Base-by-base conservation (phyloP, 306 rosid species). In the Trichosanthes truncata region DNA sequence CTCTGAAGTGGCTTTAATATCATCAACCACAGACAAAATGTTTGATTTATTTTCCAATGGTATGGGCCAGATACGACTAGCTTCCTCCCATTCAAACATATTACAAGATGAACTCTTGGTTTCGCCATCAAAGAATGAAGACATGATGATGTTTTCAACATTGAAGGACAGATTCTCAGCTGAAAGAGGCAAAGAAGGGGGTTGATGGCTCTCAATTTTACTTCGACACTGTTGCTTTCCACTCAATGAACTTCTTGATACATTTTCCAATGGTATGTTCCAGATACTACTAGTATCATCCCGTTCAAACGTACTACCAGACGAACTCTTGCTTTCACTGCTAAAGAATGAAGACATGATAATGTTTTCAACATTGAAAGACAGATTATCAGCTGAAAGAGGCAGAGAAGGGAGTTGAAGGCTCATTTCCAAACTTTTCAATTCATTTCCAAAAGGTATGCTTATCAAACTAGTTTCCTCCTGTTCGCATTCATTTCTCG, bases 91-190 rank as follows among this genome's bases (percentile, higher is more conserved):
- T 61, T 40, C 85, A 23, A 26, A 78, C 63, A 66, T 65, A 49
- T 87, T 61, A 21, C 59, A 51, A 4, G 25, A 25, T 6, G 67
- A 40, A 79, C 69, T 67, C 53, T 78, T 81, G 63, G 59, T 67
- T 62, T 84, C 89, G 68, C 56, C 8, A 4, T 67, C 78, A 79
- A 40, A 62, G 82, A 71, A 36, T 14, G 86, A 45, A 80, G 78
- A 81, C 74, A 82, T 55, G 13, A 82, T 40, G 8, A 75, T 41
- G 48, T 76, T 76, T 48, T 84, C 85, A 10, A 75, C 62, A 49
- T 51, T 75, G 31, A 55, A 75, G 33, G 63, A 75, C 29, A 51
- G 29, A 51, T 75, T 75, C 6, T 52, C 79, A 35, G 63, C 45
- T 52, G 63, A 51, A 56, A 77, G 33, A 55, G 55, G 31, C 40